A percentile compares a stretch with the other conserved stretches of the same genome.
Evolutionary conservation across 345 rosid species (phyloP).

Genomic region (Lepidium sativum): DNA sequence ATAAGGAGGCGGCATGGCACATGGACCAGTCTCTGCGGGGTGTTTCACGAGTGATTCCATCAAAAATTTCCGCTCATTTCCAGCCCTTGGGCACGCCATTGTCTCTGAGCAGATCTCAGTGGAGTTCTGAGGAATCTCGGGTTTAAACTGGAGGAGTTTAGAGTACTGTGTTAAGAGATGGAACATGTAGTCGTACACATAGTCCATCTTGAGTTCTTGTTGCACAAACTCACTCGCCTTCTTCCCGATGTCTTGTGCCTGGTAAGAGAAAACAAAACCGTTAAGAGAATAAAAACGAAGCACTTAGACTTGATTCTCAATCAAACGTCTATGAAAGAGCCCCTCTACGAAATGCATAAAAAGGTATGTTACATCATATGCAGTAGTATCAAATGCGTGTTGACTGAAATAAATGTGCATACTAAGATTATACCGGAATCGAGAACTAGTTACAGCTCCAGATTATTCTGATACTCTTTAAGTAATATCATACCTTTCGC

Average conservation of each 20-base stretch:
- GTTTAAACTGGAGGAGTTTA: conserved; percentile 58
- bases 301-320: background rate
- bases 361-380: background rate
- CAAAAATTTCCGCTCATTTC: conserved; percentile 47
- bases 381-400: background rate
- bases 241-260: conserved; percentile 65
- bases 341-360: background rate
- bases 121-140: conserved; percentile 37
- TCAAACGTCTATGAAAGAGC: background rate
- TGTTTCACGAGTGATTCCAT: conserved; percentile 54
- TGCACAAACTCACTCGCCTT: conserved; percentile 51
- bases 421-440: background rate
- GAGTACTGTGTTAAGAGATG: conserved; percentile 68
- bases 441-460: background rate
- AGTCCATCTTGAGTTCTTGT: conserved; percentile 53
- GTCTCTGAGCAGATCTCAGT: conserved; percentile 45
- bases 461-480: background rate
- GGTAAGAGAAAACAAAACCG: background rate
- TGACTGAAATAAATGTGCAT: background rate
- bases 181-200: conserved; percentile 71
- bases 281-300: background rate
- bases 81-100: conserved; percentile 52
- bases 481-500: conserved; percentile 35
- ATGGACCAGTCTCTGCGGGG: conserved; percentile 47
- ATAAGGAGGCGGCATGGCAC: conserved; percentile 55